A percentile compares a stretch with the other conserved stretches of the same genome.
phyloP scores from a whole-genome alignment of 768 basidiomycete species.

The Mycena latifolia region DNA sequence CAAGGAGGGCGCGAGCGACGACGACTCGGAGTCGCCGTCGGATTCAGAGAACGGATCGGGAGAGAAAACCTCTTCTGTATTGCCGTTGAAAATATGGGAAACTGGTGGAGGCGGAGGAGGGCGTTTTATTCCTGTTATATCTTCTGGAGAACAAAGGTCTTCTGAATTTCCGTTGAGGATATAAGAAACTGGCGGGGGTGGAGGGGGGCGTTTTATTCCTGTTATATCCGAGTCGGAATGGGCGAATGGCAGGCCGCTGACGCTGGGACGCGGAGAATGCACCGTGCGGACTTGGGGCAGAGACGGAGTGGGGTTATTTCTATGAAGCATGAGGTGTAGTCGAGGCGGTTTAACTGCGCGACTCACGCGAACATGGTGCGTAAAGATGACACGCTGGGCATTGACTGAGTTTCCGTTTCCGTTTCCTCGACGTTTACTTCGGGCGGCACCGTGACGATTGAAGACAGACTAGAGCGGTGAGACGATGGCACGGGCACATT shows the following conservation, averaged over 20 bases:
- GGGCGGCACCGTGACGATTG: constrained; percentile 5
- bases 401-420: too few relatives aligned
- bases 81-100: constrained; percentile 28
- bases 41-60: constrained; percentile 32
- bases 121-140: constrained; percentile 33
- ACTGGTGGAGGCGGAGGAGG: constrained; percentile 37
- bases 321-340: constrained; percentile 22
- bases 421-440: constrained; percentile 31
- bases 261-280: constrained; percentile 31
- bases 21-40: constrained; percentile 37
- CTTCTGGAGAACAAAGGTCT: constrained; percentile 27
- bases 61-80: constrained; percentile 33
- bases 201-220: constrained; percentile 38
- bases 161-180: constrained; percentile 33
- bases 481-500: constrained; percentile 10
- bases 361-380: constrained; percentile 65
- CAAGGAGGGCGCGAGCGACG: constrained; percentile 33
- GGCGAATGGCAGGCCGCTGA: constrained; percentile 39
- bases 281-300: constrained; percentile 3
- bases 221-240: constrained; percentile 31
- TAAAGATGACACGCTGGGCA: constrained; percentile 54
- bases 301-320: constrained; percentile 24
- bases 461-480: constrained; percentile 22
- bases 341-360: not conserved
- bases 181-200: constrained; percentile 31